A percentile compares a stretch with the other conserved stretches of the same genome.
Evolutionary conservation across 768 basidiomycete species (phyloP).

Genomic region (Kondoa subrosea): DNA sequence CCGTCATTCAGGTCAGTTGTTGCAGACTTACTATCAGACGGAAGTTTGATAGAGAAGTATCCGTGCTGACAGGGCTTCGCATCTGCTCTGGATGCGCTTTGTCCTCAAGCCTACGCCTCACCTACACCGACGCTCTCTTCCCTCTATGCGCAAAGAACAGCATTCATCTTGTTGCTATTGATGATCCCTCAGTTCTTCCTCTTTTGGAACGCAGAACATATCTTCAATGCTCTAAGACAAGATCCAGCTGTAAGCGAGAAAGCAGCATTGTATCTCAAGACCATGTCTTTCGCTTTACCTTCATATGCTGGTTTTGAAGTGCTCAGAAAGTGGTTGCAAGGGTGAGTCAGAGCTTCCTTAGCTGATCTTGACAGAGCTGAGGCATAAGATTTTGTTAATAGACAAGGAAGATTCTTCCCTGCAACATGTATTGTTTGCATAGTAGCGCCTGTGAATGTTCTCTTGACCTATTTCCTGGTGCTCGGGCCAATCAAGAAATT

Average conservation of each 20-base stretch:
- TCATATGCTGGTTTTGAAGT: conserved; percentile 28
- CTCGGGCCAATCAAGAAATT: conserved; percentile 35
- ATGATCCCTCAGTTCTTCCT: conserved; percentile 42
- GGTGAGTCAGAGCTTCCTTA: too few relatives aligned
- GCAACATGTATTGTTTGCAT: conserved; percentile 68
- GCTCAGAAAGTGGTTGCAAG: conserved; percentile 26
- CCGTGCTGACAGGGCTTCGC: neutral
- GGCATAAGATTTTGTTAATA: neutral
- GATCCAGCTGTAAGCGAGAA: conserved; percentile 23
- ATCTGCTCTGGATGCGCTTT: conserved; percentile 2
- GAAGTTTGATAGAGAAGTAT: neutral
- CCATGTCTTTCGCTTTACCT: conserved; percentile 24
- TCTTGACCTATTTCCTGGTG: conserved; percentile 68
- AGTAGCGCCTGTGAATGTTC: conserved; percentile 67
- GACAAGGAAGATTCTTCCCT: conserved; percentile 54
- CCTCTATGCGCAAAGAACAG: conserved; percentile 22
- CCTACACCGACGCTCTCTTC: conserved; percentile 10
- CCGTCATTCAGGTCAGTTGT: neutral
- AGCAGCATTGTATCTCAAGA: conserved; percentile 23
- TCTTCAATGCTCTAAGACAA: conserved; percentile 44
- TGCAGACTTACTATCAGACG: neutral
- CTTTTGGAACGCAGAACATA: conserved; percentile 67
- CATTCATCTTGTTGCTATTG: conserved; percentile 17
- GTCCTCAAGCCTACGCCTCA: conserved; percentile 8
- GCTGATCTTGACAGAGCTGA: too few relatives aligned